Base-by-base conservation (phyloP, 352 stramenopile species). In the Bremia lactucae region DNA sequence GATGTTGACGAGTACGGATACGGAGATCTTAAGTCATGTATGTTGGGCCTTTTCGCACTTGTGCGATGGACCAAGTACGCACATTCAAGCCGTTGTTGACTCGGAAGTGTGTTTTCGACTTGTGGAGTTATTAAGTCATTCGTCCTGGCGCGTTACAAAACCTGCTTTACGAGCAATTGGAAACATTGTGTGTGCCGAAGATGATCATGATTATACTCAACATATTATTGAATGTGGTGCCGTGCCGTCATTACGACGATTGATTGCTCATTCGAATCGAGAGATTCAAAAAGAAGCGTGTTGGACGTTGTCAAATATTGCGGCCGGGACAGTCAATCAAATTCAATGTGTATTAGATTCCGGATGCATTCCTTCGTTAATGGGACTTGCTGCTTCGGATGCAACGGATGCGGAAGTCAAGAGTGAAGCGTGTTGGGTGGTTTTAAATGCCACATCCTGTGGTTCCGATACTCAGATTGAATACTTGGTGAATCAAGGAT, bases 111-210 rank as follows among this genome's bases (percentile, higher is more conserved):
- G 77, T 71, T 80, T 83, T 21, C 81, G 91, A 1, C 71, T 98
- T 7, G 93, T 98, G 28, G 84, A 97, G 47, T 60, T 98, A 6
- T 57, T 98, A 15, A 72, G 75, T 46, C 83, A 83, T 68, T 95
- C 53, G 48, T 97, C 80, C 31, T 98, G 94, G 81, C 83, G 92
- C 23, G 94, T 98, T 0, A 97, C 91, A 7, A 98, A 98, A 53
- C 95, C 95, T 9, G 95, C 95, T 4, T 59, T 98, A 18, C 77
- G 95, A 14, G 96, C 95, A 11, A 97, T 98, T 56, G 95, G 95
- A n/a, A 98, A 98, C 62, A 98, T 98, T 66, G 95, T 98, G 26
- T 98, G 94, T 55, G 95, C 94, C 2, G 95, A 98, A 63, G 95
- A 97, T 49, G 89, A 91, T 44, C 79, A 92, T 34, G 79, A 92